Percentiles rank a stretch among this genome's conserved stretches.
Conservation (phyloP, 495 filamentous ascomycete genomes). For the Entonaema liquescens region DNA sequence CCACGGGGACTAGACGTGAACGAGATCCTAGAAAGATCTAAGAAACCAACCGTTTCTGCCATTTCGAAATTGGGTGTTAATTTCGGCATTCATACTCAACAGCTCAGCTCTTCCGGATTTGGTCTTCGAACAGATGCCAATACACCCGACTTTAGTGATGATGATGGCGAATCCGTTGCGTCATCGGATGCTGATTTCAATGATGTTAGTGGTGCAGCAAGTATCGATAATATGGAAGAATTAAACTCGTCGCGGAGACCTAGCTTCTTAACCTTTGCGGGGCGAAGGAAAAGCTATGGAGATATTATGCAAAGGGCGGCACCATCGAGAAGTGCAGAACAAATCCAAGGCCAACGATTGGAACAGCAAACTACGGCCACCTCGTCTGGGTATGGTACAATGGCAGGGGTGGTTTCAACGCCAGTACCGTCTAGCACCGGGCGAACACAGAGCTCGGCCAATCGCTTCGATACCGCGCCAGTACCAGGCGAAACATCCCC, state of each 20-base stretch:
- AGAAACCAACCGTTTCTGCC: slow-evolving; percentile 71
- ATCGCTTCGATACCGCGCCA: not conserved
- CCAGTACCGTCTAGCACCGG: not conserved
- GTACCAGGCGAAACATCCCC: slow-evolving; percentile 22
- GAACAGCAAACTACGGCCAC: not conserved
- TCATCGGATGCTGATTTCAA: slow-evolving; percentile 45
- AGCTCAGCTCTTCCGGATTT: slow-evolving; percentile 71
- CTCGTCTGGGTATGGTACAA: slow-evolving; percentile 36
- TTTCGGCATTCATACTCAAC: slow-evolving; percentile 81
- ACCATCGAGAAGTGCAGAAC: not conserved
- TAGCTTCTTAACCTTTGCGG: slow-evolving; percentile 36
- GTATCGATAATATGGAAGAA: slow-evolving; percentile 38
- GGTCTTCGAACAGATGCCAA: slow-evolving; percentile 58
- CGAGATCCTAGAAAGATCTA: slow-evolving; percentile 51
- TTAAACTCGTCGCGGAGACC: slow-evolving; percentile 33
- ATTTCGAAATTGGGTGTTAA: slow-evolving; percentile 68
- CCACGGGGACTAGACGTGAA: slow-evolving; percentile 49
- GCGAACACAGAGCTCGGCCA: slow-evolving; percentile 14
- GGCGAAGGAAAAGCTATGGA: slow-evolving; percentile 49
- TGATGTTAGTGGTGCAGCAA: slow-evolving; percentile 39
- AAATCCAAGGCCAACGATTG: not conserved
- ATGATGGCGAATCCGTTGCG: slow-evolving; percentile 48
- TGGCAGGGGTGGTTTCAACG: not conserved
- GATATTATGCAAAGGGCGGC: slow-evolving; percentile 35
- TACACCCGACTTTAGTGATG: slow-evolving; percentile 52